Base-by-base conservation (phyloP, 306 rosid species). In the Arachis stenosperma region DNA sequence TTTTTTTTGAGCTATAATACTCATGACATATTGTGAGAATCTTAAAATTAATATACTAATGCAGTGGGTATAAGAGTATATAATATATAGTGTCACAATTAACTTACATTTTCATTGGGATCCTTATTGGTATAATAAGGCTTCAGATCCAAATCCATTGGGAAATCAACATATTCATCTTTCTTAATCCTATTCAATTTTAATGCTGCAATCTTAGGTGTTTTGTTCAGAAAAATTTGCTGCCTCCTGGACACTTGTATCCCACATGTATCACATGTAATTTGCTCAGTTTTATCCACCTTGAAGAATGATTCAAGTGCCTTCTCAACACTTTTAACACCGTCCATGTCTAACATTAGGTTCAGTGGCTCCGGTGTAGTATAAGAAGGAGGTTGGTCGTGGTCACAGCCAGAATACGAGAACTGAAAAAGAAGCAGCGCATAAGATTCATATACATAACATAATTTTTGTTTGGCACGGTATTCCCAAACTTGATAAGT, bases 311-410 rank as follows among this genome's bases (percentile, higher is more conserved):
- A 86, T 30, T 78, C 81, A 56, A 90, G 22, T 8, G 96, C 96
- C 55, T 67, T 59, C 3, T 74, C 43, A 67, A 90, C 77, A 43
- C 81, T 82, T 6, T 48, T 71, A 3, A 64, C 86, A 59, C 83
- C 50, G 61, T 84, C 86, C n/a, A 90, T 86, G 80, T 82, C 93
- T 77, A 90, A 70, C 52, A 92, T 88, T 61, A 90, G 40, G 77
- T 90, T 77, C 69, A 83, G 59, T 33, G 87, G 82, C 74, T 90
- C 96, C 3, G n/a, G n/a, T n/a, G 57, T 29, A 1, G 80, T 86
- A 9, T 88, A 73, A 10, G 96, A 90, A 75, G 65, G 40, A 17
- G 17, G 17, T 17, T 17, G 17, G 17, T 17, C 17, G 65, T 84
- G 84, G 5, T 90, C 88, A 15, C 96, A 90, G 53, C 65, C 67